phyloP scores from a whole-genome alignment of 2,329 filamentous ascomycete species.

The Hortaea werneckii region DNA sequence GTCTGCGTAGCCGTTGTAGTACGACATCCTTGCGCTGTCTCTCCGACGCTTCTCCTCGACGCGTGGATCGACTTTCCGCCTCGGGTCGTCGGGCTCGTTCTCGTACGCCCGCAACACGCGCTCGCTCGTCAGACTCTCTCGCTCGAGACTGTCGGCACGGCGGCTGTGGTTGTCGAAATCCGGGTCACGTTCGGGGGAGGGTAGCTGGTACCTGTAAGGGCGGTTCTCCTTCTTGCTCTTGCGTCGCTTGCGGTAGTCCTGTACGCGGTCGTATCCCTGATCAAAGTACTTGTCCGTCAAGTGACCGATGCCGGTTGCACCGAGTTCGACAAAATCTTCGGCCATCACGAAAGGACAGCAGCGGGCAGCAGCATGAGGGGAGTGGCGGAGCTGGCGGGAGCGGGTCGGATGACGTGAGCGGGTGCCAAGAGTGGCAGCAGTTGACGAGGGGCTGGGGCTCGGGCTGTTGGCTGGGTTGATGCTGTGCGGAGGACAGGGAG shows the following conservation, averaged over 20 bases:
- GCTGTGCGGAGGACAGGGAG: no score
- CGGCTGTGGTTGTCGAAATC: constrained; percentile 1
- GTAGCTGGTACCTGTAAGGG: constrained; percentile 4
- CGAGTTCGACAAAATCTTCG: constrained; percentile 18
- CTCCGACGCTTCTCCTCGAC: constrained; percentile 8
- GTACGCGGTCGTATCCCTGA: constrained; percentile 13
- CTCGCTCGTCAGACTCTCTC: constrained; percentile 14
- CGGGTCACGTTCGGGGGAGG: constrained; percentile 5
- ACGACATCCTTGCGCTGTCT: constrained; percentile 15
- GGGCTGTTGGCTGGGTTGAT: no score
- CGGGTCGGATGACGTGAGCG: constrained; percentile 2
- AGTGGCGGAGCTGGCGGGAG: neutral
- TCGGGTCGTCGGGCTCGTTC: constrained; percentile 21
- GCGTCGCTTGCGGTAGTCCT: neutral
- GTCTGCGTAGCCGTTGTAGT: constrained; percentile 16
- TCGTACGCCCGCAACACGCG: constrained; percentile 20
- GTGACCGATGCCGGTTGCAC: constrained; percentile 15
- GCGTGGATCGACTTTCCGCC: constrained; percentile 16
- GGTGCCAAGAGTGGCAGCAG: neutral
- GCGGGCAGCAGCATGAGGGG: neutral
- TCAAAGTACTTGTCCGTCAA: constrained; percentile 19
- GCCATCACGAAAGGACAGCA: constrained; percentile 2
- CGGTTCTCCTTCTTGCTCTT: constrained; percentile 1
- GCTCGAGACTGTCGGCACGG: constrained; percentile 11
- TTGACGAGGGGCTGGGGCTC: neutral